A percentile compares a stretch with the other conserved stretches of the same genome.
Conservation (phyloP, 2,329 filamentous ascomycete genomes). For the Trichoderma semiorbis region DNA sequence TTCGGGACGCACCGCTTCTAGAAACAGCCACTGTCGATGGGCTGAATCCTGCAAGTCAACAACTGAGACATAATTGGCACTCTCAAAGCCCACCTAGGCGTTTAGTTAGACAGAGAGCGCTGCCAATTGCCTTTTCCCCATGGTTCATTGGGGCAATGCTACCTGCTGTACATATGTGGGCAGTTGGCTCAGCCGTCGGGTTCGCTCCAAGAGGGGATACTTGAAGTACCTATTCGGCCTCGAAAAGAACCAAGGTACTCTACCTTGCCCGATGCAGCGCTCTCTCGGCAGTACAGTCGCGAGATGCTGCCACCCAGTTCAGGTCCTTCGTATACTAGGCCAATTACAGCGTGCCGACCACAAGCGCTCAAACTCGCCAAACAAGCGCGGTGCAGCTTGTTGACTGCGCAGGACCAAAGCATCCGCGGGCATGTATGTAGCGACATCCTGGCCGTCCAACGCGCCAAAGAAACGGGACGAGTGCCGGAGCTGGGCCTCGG, state of each 20-base stretch:
- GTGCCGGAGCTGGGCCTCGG: slow-evolving; percentile 3
- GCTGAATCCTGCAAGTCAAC: not conserved
- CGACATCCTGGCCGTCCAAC: not conserved
- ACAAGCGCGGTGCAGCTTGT: slow-evolving; percentile 7
- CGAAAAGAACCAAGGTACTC: not conserved
- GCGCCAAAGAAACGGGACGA: not conserved
- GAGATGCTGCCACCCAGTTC: not conserved
- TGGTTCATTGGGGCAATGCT: not conserved
- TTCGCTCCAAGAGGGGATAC: not conserved
- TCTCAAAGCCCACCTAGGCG: not conserved
- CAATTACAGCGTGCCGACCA: not conserved
- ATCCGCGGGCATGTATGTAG: no score
- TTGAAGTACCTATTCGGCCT: not conserved
- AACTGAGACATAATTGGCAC: not conserved
- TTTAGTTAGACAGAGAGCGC: not conserved
- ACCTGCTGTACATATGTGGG: not conserved
- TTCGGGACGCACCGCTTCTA: slow-evolving; percentile 16
- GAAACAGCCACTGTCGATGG: slow-evolving; percentile 4
- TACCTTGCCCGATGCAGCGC: not conserved
- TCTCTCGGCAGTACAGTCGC: not conserved
- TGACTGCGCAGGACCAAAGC: not conserved
- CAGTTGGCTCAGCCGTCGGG: not conserved
- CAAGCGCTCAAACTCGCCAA: slow-evolving; percentile 10
- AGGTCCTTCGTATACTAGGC: not conserved
- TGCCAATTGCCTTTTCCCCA: not conserved